Evolutionary conservation across 495 filamentous ascomycete species (phyloP).

Genomic region (Penicillium steckii): DNA sequence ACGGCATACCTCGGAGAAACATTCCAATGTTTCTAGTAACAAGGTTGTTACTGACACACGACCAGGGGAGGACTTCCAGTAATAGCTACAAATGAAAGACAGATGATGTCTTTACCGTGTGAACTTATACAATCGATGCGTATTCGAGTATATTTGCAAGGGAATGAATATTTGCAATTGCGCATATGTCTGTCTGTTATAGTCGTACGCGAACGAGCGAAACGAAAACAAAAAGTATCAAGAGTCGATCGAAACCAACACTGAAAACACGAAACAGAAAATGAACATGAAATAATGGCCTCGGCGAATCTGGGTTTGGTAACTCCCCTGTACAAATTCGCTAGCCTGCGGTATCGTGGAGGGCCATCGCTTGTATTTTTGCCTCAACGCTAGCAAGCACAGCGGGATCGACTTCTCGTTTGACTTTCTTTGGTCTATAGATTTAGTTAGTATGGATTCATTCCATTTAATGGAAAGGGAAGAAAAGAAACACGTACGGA

Average conservation of each 20-base stretch:
- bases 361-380: slow-evolving; percentile 42
- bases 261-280: neutral
- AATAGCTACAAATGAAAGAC: too few species aligned
- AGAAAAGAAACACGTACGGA: slow-evolving; percentile 40
- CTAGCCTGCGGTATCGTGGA: slow-evolving; percentile 1
- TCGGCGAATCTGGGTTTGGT: neutral
- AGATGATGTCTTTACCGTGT: too few species aligned
- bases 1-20: too few species aligned
- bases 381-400: slow-evolving; percentile 59
- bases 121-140: too few species aligned
- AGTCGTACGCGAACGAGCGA: neutral
- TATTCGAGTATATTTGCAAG: too few species aligned
- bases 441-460: slow-evolving; percentile 28
- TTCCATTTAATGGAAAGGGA: neutral
- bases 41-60: too few species aligned
- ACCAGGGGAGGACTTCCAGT: too few species aligned
- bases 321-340: neutral
- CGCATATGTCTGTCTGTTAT: slow-evolving; percentile 9
- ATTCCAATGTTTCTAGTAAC: too few species aligned
- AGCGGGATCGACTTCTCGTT: slow-evolving; percentile 64
- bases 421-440: slow-evolving; percentile 55
- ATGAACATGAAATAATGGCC: neutral
- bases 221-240: neutral
- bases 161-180: neutral
- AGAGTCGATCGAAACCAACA: neutral